A percentile compares a stretch with the other conserved stretches of the same genome.
phyloP scores from a whole-genome alignment of 2,329 filamentous ascomycete species.

The Arthrobotrys pseudoclavata region DNA sequence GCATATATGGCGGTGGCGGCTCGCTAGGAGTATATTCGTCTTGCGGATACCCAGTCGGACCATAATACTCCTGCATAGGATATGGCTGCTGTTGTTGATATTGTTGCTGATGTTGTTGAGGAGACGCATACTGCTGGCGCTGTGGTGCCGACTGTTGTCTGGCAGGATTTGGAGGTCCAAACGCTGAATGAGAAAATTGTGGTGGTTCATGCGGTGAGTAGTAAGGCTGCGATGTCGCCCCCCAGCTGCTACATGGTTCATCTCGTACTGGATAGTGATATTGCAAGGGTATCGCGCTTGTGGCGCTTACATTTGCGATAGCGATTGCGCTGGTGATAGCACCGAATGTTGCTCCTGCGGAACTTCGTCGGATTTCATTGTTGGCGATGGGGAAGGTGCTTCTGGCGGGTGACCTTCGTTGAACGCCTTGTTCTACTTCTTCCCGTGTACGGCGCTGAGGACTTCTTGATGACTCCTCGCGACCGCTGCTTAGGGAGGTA shows the following conservation, averaged over 20 bases:
- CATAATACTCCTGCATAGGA: constrained; percentile 55
- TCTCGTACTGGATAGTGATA: constrained; percentile 52
- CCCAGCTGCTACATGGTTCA: constrained; percentile 42
- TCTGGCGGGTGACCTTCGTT: constrained; percentile 44
- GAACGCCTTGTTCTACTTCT: constrained; percentile 52
- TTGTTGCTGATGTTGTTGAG: not conserved
- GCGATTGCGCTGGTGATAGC: constrained; percentile 43
- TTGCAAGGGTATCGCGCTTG: constrained; percentile 50
- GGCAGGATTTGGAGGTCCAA: constrained; percentile 6
- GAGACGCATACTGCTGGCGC: constrained; percentile 11
- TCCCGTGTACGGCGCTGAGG: constrained; percentile 50
- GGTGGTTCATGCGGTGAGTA: constrained; percentile 8
- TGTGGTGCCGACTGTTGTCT: constrained; percentile 1
- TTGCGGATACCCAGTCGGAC: constrained; percentile 16
- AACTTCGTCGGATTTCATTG: constrained; percentile 39
- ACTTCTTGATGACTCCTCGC: constrained; percentile 37
- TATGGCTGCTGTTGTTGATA: constrained; percentile 39
- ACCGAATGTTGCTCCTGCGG: constrained; percentile 28
- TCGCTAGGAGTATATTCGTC: constrained; percentile 27
- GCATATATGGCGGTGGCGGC: constrained; percentile 58
- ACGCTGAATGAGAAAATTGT: constrained; percentile 32
- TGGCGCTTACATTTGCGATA: constrained; percentile 28
- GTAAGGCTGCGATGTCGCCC: constrained; percentile 28
- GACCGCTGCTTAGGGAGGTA: constrained; percentile 20
- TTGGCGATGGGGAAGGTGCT: constrained; percentile 37